phyloP scores from a whole-genome alignment of 1,284 basidiomycete species.

The Taiwanofungus camphoratus region DNA sequence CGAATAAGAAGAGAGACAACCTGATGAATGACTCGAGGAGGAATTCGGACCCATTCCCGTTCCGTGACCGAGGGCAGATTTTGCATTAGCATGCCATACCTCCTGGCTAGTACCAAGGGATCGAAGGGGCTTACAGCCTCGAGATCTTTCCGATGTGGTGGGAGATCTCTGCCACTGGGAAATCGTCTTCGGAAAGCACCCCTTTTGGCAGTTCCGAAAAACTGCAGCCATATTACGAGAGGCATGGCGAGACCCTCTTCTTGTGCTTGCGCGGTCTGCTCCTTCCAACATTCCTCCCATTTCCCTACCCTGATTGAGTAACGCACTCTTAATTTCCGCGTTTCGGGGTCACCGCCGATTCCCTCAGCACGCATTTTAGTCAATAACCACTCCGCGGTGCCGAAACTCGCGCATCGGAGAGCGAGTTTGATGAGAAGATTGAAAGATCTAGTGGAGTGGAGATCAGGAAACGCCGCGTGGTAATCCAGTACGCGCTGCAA shows the following conservation, averaged over 20 bases:
- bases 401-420: slow-evolving; percentile 27
- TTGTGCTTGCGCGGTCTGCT: slow-evolving; percentile 14
- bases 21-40: slow-evolving; percentile 14
- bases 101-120: slow-evolving; percentile 3
- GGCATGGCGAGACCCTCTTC: slow-evolving; percentile 15
- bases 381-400: slow-evolving; percentile 24
- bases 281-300: slow-evolving; percentile 29
- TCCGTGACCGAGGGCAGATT: slow-evolving; percentile 14
- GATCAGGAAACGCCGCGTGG: slow-evolving; percentile 14
- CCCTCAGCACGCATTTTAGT: slow-evolving; percentile 24
- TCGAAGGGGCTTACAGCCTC: slow-evolving; percentile 8
- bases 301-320: slow-evolving; percentile 27
- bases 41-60: slow-evolving; percentile 11
- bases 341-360: slow-evolving; percentile 25
- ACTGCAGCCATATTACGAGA: slow-evolving; percentile 28
- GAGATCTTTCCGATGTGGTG: neutral
- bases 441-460: slow-evolving; percentile 28
- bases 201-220: slow-evolving; percentile 18
- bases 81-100: slow-evolving; percentile 15
- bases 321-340: slow-evolving; percentile 29
- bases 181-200: slow-evolving; percentile 12
- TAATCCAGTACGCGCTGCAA: slow-evolving; percentile 14
- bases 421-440: slow-evolving; percentile 30
- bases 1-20: slow-evolving; percentile 18
- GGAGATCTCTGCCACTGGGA: too few species aligned